Evolutionary conservation across 345 rosid species (phyloP).

Genomic region (Aquilaria sinensis): DNA sequence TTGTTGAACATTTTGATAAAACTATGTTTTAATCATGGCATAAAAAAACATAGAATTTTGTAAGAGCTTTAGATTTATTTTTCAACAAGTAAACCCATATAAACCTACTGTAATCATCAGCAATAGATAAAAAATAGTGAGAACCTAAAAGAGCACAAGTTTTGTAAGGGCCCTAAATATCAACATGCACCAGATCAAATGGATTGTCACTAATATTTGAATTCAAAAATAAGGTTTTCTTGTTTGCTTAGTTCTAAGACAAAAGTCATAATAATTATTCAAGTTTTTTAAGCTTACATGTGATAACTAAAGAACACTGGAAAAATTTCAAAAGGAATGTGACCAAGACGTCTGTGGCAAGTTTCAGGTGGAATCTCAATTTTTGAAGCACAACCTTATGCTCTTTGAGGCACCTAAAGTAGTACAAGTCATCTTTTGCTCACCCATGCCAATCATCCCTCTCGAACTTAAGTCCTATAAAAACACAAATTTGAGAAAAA

Average conservation of each 20-base stretch:
- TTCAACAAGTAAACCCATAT: not conserved
- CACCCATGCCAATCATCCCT: too few relatives aligned
- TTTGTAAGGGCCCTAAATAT: not conserved
- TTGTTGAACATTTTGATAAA: not conserved
- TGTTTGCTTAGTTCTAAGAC: not conserved
- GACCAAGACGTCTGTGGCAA: not conserved
- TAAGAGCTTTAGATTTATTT: not conserved
- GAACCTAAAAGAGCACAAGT: not conserved
- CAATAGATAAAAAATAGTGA: not conserved
- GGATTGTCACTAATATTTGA: not conserved
- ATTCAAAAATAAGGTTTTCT: too few relatives aligned
- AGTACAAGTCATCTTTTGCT: too few relatives aligned
- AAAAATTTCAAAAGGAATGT: not conserved
- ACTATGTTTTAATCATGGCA: not conserved
- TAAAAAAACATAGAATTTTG: too few relatives aligned
- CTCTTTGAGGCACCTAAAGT: not conserved
- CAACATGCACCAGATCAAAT: not conserved
- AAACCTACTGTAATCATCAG: not conserved
- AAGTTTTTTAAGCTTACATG: not conserved
- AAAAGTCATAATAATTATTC: not conserved
- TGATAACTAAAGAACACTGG: not conserved
- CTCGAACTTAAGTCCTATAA: not conserved
- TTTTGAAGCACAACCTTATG: not conserved
- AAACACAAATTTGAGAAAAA: not conserved
- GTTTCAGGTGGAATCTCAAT: not conserved